Percentiles rank a stretch among this genome's conserved stretches.
phyloP scores from a whole-genome alignment of 768 basidiomycete genomes.

The Phaeotremella skinneri region DNA sequence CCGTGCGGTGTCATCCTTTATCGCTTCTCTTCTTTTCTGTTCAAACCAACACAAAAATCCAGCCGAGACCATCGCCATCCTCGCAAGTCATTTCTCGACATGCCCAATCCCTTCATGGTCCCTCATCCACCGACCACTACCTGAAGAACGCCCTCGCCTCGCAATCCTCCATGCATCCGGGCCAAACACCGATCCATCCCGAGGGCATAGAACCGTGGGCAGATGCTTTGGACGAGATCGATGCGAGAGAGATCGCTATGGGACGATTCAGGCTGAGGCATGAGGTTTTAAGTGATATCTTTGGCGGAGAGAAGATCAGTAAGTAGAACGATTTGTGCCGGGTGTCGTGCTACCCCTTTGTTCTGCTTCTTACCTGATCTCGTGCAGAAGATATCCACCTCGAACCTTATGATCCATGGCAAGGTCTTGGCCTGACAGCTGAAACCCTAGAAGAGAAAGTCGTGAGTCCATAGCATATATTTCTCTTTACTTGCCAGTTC shows the following conservation, averaged over 20 bases:
- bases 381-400: conserved; percentile 34
- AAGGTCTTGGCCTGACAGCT: conserved; percentile 33
- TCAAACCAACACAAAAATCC: background rate
- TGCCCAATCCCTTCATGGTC: conserved; percentile 12
- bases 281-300: conserved; percentile 40
- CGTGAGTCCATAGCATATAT: conserved; percentile 21
- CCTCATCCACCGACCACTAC: conserved; percentile 23
- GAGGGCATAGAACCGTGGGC: conserved; percentile 40
- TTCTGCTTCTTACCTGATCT: background rate
- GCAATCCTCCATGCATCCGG: background rate
- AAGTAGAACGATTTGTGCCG: conserved; percentile 8
- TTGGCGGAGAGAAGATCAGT: conserved; percentile 44
- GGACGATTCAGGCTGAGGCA: conserved; percentile 39
- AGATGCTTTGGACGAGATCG: conserved; percentile 42
- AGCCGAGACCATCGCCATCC: conserved; percentile 15
- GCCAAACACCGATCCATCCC: background rate
- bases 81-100: conserved; percentile 19
- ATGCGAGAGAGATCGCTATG: conserved; percentile 44
- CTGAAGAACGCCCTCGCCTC: conserved; percentile 21
- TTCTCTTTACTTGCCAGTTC: background rate
- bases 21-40: background rate
- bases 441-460: conserved; percentile 44
- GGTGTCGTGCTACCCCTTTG: background rate
- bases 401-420: conserved; percentile 34
- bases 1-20: no score